Percentiles rank a stretch among this genome's conserved stretches.
phyloP scores from a whole-genome alignment of 2,329 filamentous ascomycete genomes.

The Talaromyces sp. region DNA sequence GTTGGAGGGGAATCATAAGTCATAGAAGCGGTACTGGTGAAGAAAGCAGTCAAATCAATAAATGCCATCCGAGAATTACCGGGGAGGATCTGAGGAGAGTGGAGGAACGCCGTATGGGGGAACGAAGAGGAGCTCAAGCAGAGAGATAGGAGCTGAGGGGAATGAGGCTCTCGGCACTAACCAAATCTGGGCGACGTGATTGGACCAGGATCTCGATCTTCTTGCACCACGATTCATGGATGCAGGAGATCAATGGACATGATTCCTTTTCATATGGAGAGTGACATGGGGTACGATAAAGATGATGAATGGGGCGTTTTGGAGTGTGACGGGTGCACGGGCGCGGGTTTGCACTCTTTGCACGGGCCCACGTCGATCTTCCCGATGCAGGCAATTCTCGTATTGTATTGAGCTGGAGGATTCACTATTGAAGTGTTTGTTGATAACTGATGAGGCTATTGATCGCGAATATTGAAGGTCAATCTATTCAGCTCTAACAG shows the following conservation, averaged over 20 bases:
- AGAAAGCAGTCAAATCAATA: neutral
- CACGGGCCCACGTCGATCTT: constrained; percentile 6
- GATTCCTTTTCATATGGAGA: neutral
- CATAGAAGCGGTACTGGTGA: neutral
- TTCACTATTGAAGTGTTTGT: no score
- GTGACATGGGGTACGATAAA: constrained; percentile 4
- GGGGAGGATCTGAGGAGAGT: neutral
- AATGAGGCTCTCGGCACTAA: neutral
- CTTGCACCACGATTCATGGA: constrained; percentile 3
- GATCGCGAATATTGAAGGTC: no score
- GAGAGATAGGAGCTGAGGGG: neutral
- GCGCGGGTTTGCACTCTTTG: constrained; percentile 4
- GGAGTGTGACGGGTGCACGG: constrained; percentile 7
- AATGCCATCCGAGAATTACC: neutral
- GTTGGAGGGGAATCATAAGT: neutral
- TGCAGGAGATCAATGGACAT: constrained; percentile 6
- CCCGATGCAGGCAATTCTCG: no score
- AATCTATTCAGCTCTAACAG: no score
- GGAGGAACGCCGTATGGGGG: neutral
- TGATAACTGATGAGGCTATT: no score
- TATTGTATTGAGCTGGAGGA: no score
- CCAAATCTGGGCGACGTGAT: neutral
- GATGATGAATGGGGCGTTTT: constrained; percentile 6
- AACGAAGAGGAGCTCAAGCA: neutral
- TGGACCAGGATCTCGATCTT: neutral